These are phyloP conservation scores for Yamagishiella unicocca DNA, from an alignment of 139 green algal species.

Conservation along the genomic window DNA sequence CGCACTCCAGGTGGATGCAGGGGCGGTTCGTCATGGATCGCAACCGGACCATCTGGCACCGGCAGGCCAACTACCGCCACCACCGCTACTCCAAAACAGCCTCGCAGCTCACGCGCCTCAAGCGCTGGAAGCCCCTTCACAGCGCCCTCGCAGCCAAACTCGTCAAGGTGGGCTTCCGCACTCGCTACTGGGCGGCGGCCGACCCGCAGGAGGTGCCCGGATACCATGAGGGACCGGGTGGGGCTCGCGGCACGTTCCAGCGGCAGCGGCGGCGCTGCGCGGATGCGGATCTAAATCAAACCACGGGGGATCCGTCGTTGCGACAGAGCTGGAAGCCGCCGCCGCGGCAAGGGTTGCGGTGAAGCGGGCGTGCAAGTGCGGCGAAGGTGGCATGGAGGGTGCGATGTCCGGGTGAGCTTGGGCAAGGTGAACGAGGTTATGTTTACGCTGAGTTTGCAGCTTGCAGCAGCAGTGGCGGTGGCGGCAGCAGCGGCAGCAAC, in stretches of 20 bases:
- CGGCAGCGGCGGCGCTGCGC: conserved; percentile 2
- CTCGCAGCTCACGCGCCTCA: conserved; percentile 22
- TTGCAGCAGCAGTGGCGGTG: too few relatives aligned
- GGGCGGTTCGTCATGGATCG: conserved; percentile 51
- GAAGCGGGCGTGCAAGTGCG: neutral
- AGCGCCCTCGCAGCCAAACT: conserved; percentile 28
- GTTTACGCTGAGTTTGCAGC: too few relatives aligned
- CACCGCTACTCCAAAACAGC: conserved; percentile 17
- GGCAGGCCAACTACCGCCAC: conserved; percentile 46
- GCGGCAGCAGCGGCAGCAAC: too few relatives aligned
- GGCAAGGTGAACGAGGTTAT: too few relatives aligned
- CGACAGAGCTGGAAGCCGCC: conserved; percentile 38
- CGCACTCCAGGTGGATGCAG: conserved; percentile 39
- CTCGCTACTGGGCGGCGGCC: conserved; percentile 45
- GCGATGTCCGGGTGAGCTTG: too few relatives aligned
- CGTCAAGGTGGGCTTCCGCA: conserved; percentile 27
- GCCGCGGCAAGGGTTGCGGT: neutral
- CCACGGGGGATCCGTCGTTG: conserved; percentile 26
- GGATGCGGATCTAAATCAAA: neutral
- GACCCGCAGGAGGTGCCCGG: conserved; percentile 34
- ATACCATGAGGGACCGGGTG: neutral
- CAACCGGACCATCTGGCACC: conserved; percentile 51
- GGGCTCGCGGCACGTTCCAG: neutral
- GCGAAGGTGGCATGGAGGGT: neutral
- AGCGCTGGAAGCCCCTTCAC: conserved; percentile 46